phyloP scores from a whole-genome alignment of 345 rosid genomes.

The Camelina neglecta region DNA sequence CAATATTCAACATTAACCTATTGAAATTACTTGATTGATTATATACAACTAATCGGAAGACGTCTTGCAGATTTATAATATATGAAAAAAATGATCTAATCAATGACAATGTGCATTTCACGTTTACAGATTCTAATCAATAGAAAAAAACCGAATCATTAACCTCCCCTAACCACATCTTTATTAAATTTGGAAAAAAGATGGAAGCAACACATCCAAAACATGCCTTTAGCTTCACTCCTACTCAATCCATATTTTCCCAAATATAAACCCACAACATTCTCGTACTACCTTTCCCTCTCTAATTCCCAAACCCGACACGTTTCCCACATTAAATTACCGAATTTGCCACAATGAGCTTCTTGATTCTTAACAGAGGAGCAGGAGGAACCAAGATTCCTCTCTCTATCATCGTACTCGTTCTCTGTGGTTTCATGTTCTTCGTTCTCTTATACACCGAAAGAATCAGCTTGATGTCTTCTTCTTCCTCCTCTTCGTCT shows the following conservation, averaged over 20 bases:
- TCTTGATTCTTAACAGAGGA: slow-evolving; percentile 42
- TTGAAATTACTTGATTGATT: neutral
- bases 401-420: slow-evolving; percentile 52
- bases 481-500: slow-evolving; percentile 51
- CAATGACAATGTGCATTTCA: slow-evolving; percentile 42
- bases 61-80: neutral
- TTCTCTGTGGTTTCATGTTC: slow-evolving; percentile 59
- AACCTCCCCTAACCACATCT: slow-evolving; percentile 39
- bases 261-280: slow-evolving; percentile 36
- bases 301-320: neutral
- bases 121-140: slow-evolving; percentile 33
- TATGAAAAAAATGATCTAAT: neutral
- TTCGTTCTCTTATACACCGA: slow-evolving; percentile 70
- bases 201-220: slow-evolving; percentile 42
- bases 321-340: neutral
- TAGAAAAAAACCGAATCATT: slow-evolving; percentile 27
- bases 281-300: slow-evolving; percentile 47
- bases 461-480: slow-evolving; percentile 50
- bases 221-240: slow-evolving; percentile 44
- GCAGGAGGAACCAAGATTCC: slow-evolving; percentile 63
- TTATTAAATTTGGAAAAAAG: slow-evolving; percentile 35
- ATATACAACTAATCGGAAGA: neutral
- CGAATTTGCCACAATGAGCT: slow-evolving; percentile 49
- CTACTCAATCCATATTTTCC: slow-evolving; percentile 57
- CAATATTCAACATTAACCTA: neutral